These are phyloP conservation scores for Powellomyces hirtus DNA, from an alignment of 192 early-diverging fungal genomes.

Conservation along the genomic window DNA sequence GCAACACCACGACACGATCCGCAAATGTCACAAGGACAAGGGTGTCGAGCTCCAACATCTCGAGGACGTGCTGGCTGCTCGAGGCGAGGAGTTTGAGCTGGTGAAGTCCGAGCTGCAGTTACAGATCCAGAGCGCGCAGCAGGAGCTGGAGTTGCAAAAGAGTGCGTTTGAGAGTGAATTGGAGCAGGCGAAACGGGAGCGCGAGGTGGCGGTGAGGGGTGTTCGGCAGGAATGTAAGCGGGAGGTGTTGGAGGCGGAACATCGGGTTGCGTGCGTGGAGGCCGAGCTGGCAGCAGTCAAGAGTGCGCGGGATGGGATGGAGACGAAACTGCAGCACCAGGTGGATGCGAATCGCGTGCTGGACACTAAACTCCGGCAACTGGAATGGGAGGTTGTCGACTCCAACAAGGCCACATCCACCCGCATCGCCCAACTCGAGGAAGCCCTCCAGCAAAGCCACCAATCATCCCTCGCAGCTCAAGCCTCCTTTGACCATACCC, in stretches of 20 bases:
- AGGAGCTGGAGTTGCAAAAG: conserved; percentile 17
- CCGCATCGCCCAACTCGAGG: conserved; percentile 22
- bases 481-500: neutral
- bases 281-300: conserved; percentile 19
- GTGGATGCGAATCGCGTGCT: conserved; percentile 14
- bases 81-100: conserved; percentile 16
- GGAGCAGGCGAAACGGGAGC: conserved; percentile 3
- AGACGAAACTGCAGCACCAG: conserved; percentile 7
- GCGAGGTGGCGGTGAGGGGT: conserved; percentile 13
- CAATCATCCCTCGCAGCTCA: neutral
- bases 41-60: conserved; percentile 23
- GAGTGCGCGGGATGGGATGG: conserved; percentile 1
- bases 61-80: conserved; percentile 12
- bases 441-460: neutral
- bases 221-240: conserved; percentile 9
- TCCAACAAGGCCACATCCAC: neutral
- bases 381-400: conserved; percentile 22
- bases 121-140: conserved; percentile 14
- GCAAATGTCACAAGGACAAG: conserved; percentile 29
- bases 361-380: conserved; percentile 12
- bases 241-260: conserved; percentile 19
- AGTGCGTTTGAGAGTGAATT: conserved; percentile 4
- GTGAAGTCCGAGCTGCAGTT: neutral
- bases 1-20: conserved; percentile 30
- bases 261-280: conserved; percentile 1